These are phyloP conservation scores for Rhodomyrtus psidioides DNA, from an alignment of 441 rosid genomes.

Conservation along the genomic window DNA sequence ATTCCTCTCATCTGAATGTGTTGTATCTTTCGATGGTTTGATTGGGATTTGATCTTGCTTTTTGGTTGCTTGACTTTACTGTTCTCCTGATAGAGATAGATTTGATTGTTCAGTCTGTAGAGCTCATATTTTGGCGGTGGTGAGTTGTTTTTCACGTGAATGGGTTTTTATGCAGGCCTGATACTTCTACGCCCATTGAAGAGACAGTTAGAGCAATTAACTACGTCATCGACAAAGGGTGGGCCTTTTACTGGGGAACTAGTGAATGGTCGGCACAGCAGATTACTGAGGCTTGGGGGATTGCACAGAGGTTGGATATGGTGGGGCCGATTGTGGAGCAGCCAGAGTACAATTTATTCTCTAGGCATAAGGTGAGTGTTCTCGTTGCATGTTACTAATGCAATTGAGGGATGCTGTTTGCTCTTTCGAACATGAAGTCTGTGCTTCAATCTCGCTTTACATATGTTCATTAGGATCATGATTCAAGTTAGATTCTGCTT, in stretches of 20 bases:
- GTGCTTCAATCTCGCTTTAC: neutral
- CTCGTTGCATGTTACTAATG: neutral
- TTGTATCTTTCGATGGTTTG: neutral
- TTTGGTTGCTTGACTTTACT: neutral
- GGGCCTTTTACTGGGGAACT: constrained; percentile 99
- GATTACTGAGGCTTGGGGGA: constrained; percentile 93
- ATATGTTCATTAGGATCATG: neutral
- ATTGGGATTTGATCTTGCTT: neutral
- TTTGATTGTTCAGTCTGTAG: neutral
- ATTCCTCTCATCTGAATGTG: neutral
- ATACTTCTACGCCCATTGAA: constrained; percentile 74
- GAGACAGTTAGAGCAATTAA: constrained; percentile 97
- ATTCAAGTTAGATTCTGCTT: neutral
- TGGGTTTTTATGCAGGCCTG: constrained; percentile 49
- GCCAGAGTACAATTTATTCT: constrained; percentile 82
- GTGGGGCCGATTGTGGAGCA: constrained; percentile 93
- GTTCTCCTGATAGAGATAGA: neutral
- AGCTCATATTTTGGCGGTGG: neutral
- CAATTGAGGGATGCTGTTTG: neutral
- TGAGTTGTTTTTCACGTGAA: neutral
- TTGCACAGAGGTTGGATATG: constrained; percentile 75
- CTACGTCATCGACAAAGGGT: constrained; percentile 86
- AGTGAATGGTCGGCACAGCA: constrained; percentile 98
- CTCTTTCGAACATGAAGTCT: neutral
- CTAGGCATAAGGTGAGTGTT: constrained; percentile 70